Evolutionary conservation across 371 early-diverging fungal species (phyloP).

Genomic region (Synchytrium microbalum): DNA sequence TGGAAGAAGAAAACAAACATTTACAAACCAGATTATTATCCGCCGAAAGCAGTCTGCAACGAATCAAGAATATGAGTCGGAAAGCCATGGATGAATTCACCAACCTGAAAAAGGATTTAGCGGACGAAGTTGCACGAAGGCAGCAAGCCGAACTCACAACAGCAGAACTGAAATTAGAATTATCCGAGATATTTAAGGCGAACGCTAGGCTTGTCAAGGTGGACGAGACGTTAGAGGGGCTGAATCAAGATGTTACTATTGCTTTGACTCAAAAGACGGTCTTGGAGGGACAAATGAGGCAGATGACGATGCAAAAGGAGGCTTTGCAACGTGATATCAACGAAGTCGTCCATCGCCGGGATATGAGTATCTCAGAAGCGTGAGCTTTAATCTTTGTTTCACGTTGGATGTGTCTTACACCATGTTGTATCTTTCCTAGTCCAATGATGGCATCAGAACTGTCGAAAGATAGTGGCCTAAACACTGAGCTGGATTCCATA

Average conservation of each 20-base stretch:
- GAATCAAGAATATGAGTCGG: too few relatives aligned
- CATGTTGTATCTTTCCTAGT: too few relatives aligned
- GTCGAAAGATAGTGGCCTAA: background rate
- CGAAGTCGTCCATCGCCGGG: background rate
- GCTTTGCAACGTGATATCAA: background rate
- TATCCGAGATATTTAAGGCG: background rate
- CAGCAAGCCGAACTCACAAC: background rate
- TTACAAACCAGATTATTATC: background rate
- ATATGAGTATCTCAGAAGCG: constrained; percentile 1
- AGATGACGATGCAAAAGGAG: background rate
- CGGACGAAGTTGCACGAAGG: background rate
- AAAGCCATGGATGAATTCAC: constrained; percentile 1
- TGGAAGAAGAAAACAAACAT: background rate
- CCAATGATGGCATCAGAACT: constrained; percentile 1
- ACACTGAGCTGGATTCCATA: background rate
- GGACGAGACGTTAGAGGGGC: background rate
- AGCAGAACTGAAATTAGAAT: constrained; percentile 1
- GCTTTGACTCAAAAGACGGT: background rate
- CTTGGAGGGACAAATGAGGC: background rate
- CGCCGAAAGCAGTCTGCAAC: background rate
- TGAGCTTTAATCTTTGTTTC: background rate
- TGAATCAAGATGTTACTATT: background rate
- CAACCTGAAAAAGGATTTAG: background rate
- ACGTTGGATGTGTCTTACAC: background rate
- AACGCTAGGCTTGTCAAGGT: background rate